Evolutionary conservation across 106 monocot genomes (phyloP).

Genomic region (Chionographis japonica): DNA sequence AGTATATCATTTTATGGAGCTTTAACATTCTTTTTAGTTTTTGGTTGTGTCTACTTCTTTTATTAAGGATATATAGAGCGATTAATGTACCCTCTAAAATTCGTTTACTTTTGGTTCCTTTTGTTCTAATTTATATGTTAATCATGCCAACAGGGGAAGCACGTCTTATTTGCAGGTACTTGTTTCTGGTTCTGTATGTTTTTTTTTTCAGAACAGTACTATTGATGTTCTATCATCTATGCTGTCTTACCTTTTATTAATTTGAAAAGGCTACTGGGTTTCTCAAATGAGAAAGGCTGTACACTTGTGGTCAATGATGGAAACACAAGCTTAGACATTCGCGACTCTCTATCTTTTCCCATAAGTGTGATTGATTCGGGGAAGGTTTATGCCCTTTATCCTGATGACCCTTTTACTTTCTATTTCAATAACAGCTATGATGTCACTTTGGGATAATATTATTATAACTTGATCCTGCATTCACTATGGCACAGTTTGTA

Average conservation of each 20-base stretch:
- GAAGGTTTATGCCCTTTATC: constrained; percentile 12
- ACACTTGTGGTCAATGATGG: constrained; percentile 13
- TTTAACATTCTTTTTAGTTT: background rate
- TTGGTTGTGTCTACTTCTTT: background rate
- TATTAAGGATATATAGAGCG: background rate
- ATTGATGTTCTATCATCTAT: no score
- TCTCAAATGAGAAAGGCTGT: constrained; percentile 21
- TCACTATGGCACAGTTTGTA: constrained; percentile 7
- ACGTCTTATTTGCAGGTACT: constrained; percentile 31
- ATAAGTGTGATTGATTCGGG: constrained; percentile 25
- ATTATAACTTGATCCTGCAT: background rate
- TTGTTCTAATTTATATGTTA: background rate
- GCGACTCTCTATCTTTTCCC: constrained; percentile 26
- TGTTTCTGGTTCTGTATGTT: background rate
- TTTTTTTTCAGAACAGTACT: background rate
- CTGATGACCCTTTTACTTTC: background rate
- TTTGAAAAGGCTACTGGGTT: constrained; percentile 18
- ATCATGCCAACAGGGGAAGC: constrained; percentile 26
- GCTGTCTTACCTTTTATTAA: no score
- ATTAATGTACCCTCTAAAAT: background rate
- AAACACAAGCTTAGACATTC: constrained; percentile 14
- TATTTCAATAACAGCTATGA: no score
- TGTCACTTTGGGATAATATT: no score
- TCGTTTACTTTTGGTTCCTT: background rate
- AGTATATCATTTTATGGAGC: background rate